Evolutionary conservation across 164 flowering plant genomes (phyloP).

Genomic region (Hamamelis virginiana): DNA sequence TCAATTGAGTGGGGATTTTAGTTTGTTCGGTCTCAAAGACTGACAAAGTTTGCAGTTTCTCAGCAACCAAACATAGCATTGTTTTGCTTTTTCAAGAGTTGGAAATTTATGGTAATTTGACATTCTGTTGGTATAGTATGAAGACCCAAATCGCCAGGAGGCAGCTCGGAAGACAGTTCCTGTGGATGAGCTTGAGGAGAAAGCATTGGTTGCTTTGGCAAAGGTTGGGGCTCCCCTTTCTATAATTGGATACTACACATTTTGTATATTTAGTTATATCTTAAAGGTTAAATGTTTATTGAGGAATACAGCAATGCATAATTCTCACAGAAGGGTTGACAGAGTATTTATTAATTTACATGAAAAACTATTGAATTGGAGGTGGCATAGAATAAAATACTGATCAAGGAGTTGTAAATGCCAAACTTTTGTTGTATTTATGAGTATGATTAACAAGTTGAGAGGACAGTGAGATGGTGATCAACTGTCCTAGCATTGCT

Average conservation of each 20-base stretch:
- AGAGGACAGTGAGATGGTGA: background rate
- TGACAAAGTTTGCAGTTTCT: background rate
- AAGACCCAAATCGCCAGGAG: conserved; percentile 68
- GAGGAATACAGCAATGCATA: background rate
- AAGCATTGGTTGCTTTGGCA: conserved; percentile 77
- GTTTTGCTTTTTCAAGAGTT: background rate
- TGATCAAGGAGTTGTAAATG: background rate
- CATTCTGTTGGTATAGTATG: conserved; percentile 53
- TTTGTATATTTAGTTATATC: background rate
- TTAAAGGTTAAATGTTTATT: background rate
- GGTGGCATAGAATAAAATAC: background rate
- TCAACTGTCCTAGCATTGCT: no score
- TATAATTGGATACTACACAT: conserved; percentile 5
- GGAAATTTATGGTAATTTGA: background rate
- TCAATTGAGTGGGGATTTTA: background rate
- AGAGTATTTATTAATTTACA: background rate
- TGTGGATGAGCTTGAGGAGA: conserved; percentile 86
- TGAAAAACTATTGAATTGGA: background rate
- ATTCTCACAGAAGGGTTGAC: background rate
- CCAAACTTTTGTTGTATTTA: background rate
- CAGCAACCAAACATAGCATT: background rate
- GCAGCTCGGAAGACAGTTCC: conserved; percentile 83
- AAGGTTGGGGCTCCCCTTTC: conserved; percentile 46
- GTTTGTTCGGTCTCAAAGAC: background rate
- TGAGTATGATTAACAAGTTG: background rate